phyloP scores from a whole-genome alignment of 2,329 filamentous ascomycete species.

The Lasiodiplodia hormozganensis region DNA sequence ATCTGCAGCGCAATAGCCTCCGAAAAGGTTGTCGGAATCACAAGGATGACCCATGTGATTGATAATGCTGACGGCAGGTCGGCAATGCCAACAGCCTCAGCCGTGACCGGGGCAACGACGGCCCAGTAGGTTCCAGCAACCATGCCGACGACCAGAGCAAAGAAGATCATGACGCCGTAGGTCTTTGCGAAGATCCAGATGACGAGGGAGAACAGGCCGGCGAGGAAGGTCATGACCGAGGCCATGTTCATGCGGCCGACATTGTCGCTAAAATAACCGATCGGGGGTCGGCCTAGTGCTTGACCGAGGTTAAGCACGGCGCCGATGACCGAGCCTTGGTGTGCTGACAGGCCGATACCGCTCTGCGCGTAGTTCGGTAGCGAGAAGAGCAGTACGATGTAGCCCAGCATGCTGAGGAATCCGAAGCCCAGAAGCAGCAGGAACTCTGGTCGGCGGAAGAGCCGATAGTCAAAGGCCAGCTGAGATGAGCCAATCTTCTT shows the following conservation, averaged over 20 bases:
- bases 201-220: conserved; percentile 69
- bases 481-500: conserved; percentile 55
- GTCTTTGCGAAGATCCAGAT: conserved; percentile 76
- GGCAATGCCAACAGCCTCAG: conserved; percentile 75
- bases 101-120: conserved; percentile 70
- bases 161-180: conserved; percentile 74
- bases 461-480: conserved; percentile 67
- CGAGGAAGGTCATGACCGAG: conserved; percentile 67
- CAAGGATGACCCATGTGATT: conserved; percentile 74
- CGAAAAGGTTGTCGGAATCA: conserved; percentile 71
- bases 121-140: conserved; percentile 74
- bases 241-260: conserved; percentile 78
- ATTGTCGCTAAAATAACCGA: conserved; percentile 75
- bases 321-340: conserved; percentile 74
- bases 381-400: conserved; percentile 78
- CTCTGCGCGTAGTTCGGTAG: conserved; percentile 74
- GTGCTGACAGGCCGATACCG: conserved; percentile 67
- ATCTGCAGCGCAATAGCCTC: conserved; percentile 64
- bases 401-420: conserved; percentile 75
- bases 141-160: conserved; percentile 68
- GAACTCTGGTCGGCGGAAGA: conserved; percentile 70
- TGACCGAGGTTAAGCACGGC: conserved; percentile 74
- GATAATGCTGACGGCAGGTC: conserved; percentile 73
- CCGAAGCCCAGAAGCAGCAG: conserved; percentile 71
- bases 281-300: conserved; percentile 71